These are phyloP conservation scores for Yarrowia sp. DNA, from an alignment of 805 yeast genomes.

Conservation along the genomic window DNA sequence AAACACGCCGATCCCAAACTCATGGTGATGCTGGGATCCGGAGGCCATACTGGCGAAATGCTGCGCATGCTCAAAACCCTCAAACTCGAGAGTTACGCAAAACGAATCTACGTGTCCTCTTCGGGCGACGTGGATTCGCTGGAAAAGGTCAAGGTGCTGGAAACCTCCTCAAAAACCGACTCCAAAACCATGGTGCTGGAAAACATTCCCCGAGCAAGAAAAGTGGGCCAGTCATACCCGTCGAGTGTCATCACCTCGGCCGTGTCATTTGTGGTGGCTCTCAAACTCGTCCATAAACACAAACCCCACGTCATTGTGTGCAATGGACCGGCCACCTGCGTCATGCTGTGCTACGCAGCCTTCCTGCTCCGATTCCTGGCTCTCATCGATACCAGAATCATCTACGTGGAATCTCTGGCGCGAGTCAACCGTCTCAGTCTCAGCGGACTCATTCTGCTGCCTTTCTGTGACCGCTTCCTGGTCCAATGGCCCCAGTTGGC, in stretches of 20 bases:
- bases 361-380: slow-evolving; percentile 45
- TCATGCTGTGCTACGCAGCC: slow-evolving; percentile 61
- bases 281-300: slow-evolving; percentile 24
- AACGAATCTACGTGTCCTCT: slow-evolving; percentile 42
- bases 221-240: slow-evolving; percentile 52
- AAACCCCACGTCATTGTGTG: slow-evolving; percentile 39
- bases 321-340: slow-evolving; percentile 84
- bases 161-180: slow-evolving; percentile 17
- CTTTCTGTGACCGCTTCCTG: slow-evolving; percentile 69
- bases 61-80: slow-evolving; percentile 54
- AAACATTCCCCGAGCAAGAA: slow-evolving; percentile 53
- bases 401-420: slow-evolving; percentile 85
- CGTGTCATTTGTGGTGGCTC: slow-evolving; percentile 39
- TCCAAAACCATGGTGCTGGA: slow-evolving; percentile 29
- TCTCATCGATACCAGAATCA: slow-evolving; percentile 48
- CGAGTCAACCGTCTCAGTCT: slow-evolving; percentile 71
- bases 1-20: slow-evolving; percentile 30
- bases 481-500: slow-evolving; percentile 84
- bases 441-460: slow-evolving; percentile 68
- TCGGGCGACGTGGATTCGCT: slow-evolving; percentile 53
- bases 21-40: slow-evolving; percentile 82
- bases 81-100: slow-evolving; percentile 32
- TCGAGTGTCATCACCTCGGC: slow-evolving; percentile 49
- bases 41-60: slow-evolving; percentile 98
- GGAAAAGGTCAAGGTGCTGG: slow-evolving; percentile 34